Base-by-base conservation (phyloP, 192 early-diverging fungal species). In the Allomyces macrogynus region DNA sequence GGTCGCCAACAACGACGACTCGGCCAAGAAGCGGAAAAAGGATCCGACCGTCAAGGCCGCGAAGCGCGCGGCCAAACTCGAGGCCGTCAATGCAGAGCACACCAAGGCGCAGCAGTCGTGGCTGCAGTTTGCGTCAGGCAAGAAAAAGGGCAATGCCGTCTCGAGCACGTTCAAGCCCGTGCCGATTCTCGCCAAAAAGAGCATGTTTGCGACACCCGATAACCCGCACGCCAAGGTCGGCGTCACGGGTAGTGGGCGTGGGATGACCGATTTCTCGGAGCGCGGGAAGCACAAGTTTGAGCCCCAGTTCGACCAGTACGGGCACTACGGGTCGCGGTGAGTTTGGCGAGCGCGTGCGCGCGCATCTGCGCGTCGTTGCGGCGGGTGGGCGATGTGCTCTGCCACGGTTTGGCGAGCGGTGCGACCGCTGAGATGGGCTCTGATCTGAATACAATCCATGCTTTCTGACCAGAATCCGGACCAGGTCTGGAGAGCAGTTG, bases 231-330 rank as follows among this genome's bases (percentile, higher is more conserved):
- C 49, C 49, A 14, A n/a, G 16, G 49, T 57, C 16, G 49, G 49
- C 16, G 49, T 57, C 9, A 57, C 49, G 3, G 49, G 49, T 3
- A 20, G 16, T 20, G 49, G 49, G 20, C 49, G 49, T 10, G 49
- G 49, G 49, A 57, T 57, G 49, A 57, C 49, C 3, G 49, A 57
- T 14, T 20, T 20, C 49, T 20, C 12, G 20, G 49, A 57, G 16
- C 49, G 49, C 49, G 49, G 49, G 49, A 57, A 57, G 49, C 49
- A 57, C 49, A 14, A n/a, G 49, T 57, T 57, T n/a, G 49, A 57
- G 49, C 49, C 49, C 16, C 1, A 57, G 1, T 57, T 20, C 16
- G 49, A 57, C 9, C 16, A 57, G 16, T 57, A 40, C 32, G 32
- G 32, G 32, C 32, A 40, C 32, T 40, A 40, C 32, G 32, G 32